Conservation (phyloP, 805 yeast genomes). For the Wickerhamomyces bisporus region DNA sequence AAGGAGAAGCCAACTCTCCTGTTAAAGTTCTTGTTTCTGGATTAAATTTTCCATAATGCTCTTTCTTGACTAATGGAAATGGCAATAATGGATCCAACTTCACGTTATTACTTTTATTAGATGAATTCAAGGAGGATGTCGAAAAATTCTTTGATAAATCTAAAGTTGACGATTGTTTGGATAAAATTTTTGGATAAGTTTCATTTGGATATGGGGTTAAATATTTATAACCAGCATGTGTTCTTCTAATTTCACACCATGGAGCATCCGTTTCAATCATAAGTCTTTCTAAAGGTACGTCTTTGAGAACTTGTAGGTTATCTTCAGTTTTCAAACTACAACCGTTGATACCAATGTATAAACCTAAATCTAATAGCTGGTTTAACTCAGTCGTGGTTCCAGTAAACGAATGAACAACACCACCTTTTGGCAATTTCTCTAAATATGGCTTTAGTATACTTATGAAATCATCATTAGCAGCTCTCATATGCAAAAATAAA, state of each 20-base stretch:
- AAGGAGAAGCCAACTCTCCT: constrained; percentile 29
- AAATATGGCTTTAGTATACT: constrained; percentile 54
- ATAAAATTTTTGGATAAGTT: constrained; percentile 40
- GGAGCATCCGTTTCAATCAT: constrained; percentile 96
- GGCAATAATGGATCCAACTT: constrained; percentile 51
- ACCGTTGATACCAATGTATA: constrained; percentile 84
- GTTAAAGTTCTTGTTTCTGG: constrained; percentile 22
- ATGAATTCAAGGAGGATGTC: too few relatives aligned
- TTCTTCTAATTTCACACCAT: constrained; percentile 90
- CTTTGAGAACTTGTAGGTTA: constrained; percentile 58
- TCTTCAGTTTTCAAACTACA: constrained; percentile 82
- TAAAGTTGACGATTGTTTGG: constrained; percentile 17
- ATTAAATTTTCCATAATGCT: constrained; percentile 39
- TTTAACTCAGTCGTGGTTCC: constrained; percentile 66
- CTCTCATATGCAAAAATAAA: constrained; percentile 85
- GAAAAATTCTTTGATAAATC: not conserved
- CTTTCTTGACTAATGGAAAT: constrained; percentile 61
- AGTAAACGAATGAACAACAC: constrained; percentile 95
- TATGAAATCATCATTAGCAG: constrained; percentile 76
- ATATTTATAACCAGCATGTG: constrained; percentile 68
- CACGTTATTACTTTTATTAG: too few relatives aligned
- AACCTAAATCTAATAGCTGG: constrained; percentile 49
- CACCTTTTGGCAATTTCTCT: constrained; percentile 30
- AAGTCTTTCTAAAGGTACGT: constrained; percentile 65
- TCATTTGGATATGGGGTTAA: constrained; percentile 52